phyloP scores from a whole-genome alignment of 495 filamentous ascomycete species.

The Hypoxylon crocopeplum region DNA sequence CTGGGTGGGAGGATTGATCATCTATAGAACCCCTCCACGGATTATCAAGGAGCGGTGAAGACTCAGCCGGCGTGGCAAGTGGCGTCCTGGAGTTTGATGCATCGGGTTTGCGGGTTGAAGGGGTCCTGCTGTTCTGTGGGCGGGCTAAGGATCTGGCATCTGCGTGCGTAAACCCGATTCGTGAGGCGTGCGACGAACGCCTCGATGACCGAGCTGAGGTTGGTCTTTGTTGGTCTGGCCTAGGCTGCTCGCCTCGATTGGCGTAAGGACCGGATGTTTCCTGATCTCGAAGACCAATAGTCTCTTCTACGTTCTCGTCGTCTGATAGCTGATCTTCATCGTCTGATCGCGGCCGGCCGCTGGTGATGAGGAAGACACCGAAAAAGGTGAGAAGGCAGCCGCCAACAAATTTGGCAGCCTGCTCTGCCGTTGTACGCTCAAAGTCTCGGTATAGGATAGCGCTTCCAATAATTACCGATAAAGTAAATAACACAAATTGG shows the following conservation, averaged over 20 bases:
- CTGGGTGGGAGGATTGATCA: constrained; percentile 34
- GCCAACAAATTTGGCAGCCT: constrained; percentile 82
- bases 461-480: constrained; percentile 93
- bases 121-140: constrained; percentile 29
- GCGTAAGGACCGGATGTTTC: constrained; percentile 33
- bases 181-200: constrained; percentile 46
- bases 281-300: constrained; percentile 54
- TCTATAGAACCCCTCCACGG: constrained; percentile 42
- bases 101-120: constrained; percentile 25
- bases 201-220: constrained; percentile 35
- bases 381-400: constrained; percentile 91
- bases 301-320: constrained; percentile 60
- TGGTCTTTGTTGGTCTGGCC: constrained; percentile 18
- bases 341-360: constrained; percentile 58
- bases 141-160: constrained; percentile 29
- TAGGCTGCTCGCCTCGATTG: constrained; percentile 34
- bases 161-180: constrained; percentile 43
- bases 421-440: constrained; percentile 71
- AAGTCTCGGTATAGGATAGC: constrained; percentile 95
- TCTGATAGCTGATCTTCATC: constrained; percentile 62
- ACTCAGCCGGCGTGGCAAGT: constrained; percentile 26
- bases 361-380: constrained; percentile 94
- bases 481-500: constrained; percentile 95
- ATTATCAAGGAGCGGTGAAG: constrained; percentile 43
- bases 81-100: constrained; percentile 22